Conservation (phyloP, 305 asterid species). For the Andrographis paniculata region DNA sequence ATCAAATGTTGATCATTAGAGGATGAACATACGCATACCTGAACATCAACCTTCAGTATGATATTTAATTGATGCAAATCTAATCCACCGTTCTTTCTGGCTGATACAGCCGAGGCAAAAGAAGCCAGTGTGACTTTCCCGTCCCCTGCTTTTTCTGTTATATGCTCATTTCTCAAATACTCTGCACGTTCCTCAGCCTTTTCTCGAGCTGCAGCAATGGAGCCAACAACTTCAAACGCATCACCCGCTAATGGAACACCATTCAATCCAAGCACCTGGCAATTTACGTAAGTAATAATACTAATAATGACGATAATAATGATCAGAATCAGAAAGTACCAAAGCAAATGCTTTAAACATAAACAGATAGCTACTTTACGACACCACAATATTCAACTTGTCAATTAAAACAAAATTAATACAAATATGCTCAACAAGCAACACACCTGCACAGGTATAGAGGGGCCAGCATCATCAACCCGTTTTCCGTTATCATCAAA, state of each 20-base stretch:
- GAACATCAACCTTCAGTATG: conserved; percentile 90
- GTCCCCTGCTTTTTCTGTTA: conserved; percentile 90
- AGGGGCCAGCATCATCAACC: conserved; percentile 85
- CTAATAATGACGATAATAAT: too few relatives aligned
- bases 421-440: neutral
- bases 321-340: neutral
- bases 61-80: conserved; percentile 93
- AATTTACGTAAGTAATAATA: conserved; percentile 18
- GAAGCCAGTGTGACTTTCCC: conserved; percentile 91
- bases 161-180: conserved; percentile 63
- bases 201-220: conserved; percentile 88
- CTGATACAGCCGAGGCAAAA: conserved; percentile 82
- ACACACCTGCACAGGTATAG: conserved; percentile 88
- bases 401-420: too few relatives aligned
- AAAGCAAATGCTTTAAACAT: neutral
- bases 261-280: conserved; percentile 82
- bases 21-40: conserved; percentile 37
- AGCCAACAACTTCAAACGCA: conserved; percentile 82
- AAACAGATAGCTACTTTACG: neutral
- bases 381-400: too few relatives aligned
- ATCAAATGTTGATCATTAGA: neutral
- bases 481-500: conserved; percentile 85
- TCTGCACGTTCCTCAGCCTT: conserved; percentile 63
- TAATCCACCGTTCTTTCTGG: conserved; percentile 65
- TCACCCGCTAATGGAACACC: conserved; percentile 97